A percentile compares a stretch with the other conserved stretches of the same genome.
These are phyloP conservation scores for Beauveria sp. DNA, from an alignment of 2,329 filamentous ascomycete species.

Conservation along the genomic window DNA sequence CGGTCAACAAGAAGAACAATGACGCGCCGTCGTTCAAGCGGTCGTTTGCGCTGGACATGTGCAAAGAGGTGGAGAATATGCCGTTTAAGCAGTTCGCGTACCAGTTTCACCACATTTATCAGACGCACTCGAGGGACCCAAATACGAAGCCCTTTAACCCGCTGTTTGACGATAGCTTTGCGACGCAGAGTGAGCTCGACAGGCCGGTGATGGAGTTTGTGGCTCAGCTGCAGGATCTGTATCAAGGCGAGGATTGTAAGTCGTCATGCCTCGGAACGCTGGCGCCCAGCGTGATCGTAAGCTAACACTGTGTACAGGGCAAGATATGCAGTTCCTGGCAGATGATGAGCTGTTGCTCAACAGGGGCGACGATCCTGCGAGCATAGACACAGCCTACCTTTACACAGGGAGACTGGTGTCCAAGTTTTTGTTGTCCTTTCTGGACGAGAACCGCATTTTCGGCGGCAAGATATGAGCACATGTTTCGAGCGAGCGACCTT, in stretches of 20 bases:
- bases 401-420: slow-evolving; percentile 47
- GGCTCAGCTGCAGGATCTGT: slow-evolving; percentile 33
- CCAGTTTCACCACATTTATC: slow-evolving; percentile 53
- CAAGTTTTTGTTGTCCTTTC: slow-evolving; percentile 49
- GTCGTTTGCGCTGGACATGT: slow-evolving; percentile 37
- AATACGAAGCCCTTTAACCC: slow-evolving; percentile 47
- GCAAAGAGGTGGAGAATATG: slow-evolving; percentile 47
- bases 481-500: neutral
- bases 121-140: slow-evolving; percentile 45
- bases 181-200: slow-evolving; percentile 39
- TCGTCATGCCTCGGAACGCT: slow-evolving; percentile 11
- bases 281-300: neutral
- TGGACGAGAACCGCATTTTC: slow-evolving; percentile 41
- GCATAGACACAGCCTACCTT: slow-evolving; percentile 39
- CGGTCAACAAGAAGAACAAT: slow-evolving; percentile 36
- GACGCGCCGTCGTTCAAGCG: slow-evolving; percentile 30
- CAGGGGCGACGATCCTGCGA: slow-evolving; percentile 36
- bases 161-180: slow-evolving; percentile 36
- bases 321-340: slow-evolving; percentile 34
- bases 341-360: slow-evolving; percentile 40
- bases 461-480: slow-evolving; percentile 21
- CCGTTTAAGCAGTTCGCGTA: slow-evolving; percentile 54
- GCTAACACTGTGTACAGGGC: slow-evolving; percentile 20
- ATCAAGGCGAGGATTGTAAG: slow-evolving; percentile 39
- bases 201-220: slow-evolving; percentile 39